Evolutionary conservation across 495 filamentous ascomycete species (phyloP).

Genomic region (Filosporella fistucella): DNA sequence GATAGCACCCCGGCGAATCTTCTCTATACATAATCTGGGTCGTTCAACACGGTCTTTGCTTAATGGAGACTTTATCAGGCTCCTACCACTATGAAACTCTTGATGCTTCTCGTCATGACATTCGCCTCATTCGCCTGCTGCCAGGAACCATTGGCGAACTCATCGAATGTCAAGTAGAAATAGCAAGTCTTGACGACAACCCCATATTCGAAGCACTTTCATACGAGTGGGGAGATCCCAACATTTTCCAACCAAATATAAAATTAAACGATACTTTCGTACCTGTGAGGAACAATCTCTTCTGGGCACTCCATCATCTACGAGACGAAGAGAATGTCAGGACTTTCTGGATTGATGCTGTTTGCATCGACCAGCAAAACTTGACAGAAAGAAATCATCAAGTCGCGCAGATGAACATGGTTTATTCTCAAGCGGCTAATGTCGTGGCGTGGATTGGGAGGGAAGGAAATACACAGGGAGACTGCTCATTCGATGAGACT

Average conservation of each 20-base stretch:
- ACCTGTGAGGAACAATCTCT: not conserved
- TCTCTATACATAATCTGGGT: no score
- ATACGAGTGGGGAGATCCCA: not conserved
- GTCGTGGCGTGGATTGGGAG: no score
- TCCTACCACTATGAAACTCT: no score
- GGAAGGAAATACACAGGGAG: not conserved
- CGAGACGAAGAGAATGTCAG: not conserved
- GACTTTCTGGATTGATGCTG: conserved; percentile 3
- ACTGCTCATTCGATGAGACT: not conserved
- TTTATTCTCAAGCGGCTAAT: not conserved
- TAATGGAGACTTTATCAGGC: no score
- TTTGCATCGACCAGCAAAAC: not conserved
- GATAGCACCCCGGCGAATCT: no score
- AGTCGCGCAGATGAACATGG: not conserved
- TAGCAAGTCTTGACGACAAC: not conserved
- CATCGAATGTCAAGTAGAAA: not conserved
- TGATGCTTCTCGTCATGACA: no score
- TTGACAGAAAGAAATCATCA: not conserved
- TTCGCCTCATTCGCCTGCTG: no score
- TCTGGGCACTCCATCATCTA: not conserved
- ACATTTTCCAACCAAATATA: not conserved
- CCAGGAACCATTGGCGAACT: no score
- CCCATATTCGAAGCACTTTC: conserved; percentile 2
- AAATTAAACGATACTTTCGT: not conserved
- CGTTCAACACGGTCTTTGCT: no score